Evolutionary conservation across 2,329 filamentous ascomycete genomes (phyloP), one percentile per base, ranked within the genome.

Genomic region (Ophiocordyceps robertsii): DNA sequence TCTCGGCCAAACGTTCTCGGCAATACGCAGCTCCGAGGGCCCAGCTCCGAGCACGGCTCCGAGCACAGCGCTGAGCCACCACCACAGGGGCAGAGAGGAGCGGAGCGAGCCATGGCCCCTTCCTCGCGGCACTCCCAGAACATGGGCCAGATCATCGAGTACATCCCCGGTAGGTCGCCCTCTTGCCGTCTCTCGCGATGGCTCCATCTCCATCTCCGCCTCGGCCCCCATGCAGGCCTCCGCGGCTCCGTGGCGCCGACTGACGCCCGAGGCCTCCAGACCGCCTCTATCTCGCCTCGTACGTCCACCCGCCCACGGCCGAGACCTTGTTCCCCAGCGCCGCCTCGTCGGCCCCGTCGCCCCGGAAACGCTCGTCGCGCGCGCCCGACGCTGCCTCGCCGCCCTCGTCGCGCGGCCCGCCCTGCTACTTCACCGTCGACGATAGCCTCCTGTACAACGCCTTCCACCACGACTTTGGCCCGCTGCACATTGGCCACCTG

Each of bases 401-500:
- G 33, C 33, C 33, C 33, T 10, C n/a, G 14, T 17, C 33, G 4
- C 33, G 33, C 13, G 33, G 16, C 51, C 67, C 80, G 43, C 92
- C 92, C 1, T 89, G 85, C 59, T 98, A 96, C 68, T 98, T 98
- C 65, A 90, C 87, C 40, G 81, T 96, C 51, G 92, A 98, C 59
- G 86, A 94, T 58, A 82, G 73, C 35, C 79, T 98, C 37, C 74
- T 95, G 38, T 98, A 98, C 73, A 98, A 98, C 63, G 89, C 90
- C 29, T 98, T 98, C 65, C 89, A 96, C 66, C 89, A 93, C 56
- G 92, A 98, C 66, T 98, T 98, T 62, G 92, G 92, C 55, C 92
- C 92, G 56, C 72, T 98, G 46, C 92, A 98, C 68, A 94, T 98
- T 52, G 92, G 92, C 24, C 92, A 98, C 61, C 70, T 98, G 35